phyloP scores from a whole-genome alignment of 192 early-diverging fungal species.

The Coemansia sp. region DNA sequence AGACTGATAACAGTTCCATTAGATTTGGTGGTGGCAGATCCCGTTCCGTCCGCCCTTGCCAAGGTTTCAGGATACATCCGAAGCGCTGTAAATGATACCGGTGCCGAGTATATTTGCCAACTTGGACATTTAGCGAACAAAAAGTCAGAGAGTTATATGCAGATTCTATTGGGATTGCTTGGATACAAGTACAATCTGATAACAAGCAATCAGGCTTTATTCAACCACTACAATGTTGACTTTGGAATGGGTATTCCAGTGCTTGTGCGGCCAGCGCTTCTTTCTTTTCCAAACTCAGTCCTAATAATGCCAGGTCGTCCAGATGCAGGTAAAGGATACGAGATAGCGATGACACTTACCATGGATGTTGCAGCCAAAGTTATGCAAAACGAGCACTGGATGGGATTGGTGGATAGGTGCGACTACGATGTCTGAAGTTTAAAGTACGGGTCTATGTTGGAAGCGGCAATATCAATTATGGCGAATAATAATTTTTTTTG shows the following conservation, averaged over 20 bases:
- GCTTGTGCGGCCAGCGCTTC: not conserved
- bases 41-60: not conserved
- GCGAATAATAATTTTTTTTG: too few relatives aligned
- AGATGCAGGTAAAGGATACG: not conserved
- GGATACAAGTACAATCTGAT: not conserved
- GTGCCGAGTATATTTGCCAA: not conserved
- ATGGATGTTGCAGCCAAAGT: not conserved
- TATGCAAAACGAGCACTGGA: conserved; percentile 2
- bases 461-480: too few relatives aligned
- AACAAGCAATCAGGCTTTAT: conserved; percentile 22
- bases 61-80: not conserved
- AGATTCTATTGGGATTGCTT: not conserved
- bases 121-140: not conserved
- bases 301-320: not conserved
- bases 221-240: conserved; percentile 18
- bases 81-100: not conserved
- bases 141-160: not conserved
- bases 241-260: conserved; percentile 21
- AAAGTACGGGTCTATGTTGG: not conserved
- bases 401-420: not conserved
- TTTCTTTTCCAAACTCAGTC: not conserved
- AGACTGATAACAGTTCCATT: not conserved
- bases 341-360: not conserved
- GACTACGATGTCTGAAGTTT: not conserved
- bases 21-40: not conserved